These are phyloP conservation scores for Cladosporium colombiae DNA, from an alignment of 2,329 filamentous ascomycete genomes.

Conservation along the genomic window DNA sequence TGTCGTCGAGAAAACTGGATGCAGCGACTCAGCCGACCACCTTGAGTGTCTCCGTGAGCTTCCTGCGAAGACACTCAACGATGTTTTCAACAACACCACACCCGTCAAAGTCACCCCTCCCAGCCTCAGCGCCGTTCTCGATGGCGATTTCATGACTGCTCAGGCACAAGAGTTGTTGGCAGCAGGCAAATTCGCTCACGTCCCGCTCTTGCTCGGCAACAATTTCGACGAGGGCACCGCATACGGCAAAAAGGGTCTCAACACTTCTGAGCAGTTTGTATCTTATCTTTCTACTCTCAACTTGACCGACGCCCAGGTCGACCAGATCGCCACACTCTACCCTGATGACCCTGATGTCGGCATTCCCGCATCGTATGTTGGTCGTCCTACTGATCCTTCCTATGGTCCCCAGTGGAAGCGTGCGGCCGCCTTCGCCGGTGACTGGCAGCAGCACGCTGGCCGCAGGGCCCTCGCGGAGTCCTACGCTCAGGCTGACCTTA, in stretches of 20 bases:
- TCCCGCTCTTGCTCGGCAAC: constrained; percentile 32
- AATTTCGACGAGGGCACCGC: constrained; percentile 33
- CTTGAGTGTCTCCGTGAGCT: constrained; percentile 63
- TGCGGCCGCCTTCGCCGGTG: constrained; percentile 13
- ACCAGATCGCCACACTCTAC: constrained; percentile 8
- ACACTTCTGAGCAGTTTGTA: constrained; percentile 30
- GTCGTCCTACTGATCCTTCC: not conserved
- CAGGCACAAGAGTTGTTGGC: constrained; percentile 7
- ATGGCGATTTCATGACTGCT: constrained; percentile 14
- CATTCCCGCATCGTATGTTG: constrained; percentile 3
- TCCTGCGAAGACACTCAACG: constrained; percentile 25
- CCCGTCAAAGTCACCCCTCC: constrained; percentile 10
- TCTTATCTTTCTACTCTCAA: not conserved
- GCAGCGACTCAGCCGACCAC: constrained; percentile 55
- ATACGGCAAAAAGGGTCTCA: constrained; percentile 28
- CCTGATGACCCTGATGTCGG: constrained; percentile 13
- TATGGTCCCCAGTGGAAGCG: constrained; percentile 18
- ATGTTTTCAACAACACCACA: constrained; percentile 25
- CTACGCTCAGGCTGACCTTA: constrained; percentile 3
- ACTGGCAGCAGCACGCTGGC: constrained; percentile 18
- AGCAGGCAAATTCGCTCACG: constrained; percentile 26
- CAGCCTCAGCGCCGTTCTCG: constrained; percentile 12
- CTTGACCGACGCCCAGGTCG: constrained; percentile 1
- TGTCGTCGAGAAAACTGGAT: constrained; percentile 60
- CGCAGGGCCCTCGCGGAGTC: constrained; percentile 12